Evolutionary conservation across 352 stramenopile species (phyloP), one percentile per base, ranked within the genome.

Genomic region (Phytophthora europaea): DNA sequence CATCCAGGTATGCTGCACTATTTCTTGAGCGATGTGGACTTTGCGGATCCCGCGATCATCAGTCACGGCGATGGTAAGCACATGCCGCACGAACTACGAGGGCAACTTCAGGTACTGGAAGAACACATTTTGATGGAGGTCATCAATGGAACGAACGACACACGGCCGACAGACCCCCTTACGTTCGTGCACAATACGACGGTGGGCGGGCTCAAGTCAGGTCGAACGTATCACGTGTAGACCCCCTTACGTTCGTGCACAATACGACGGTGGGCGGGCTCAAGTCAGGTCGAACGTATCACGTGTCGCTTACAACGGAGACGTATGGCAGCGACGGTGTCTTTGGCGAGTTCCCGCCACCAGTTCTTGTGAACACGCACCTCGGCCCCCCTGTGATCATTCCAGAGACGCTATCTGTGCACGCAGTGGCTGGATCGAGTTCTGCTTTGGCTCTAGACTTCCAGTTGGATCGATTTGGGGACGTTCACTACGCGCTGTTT

Each of bases 271-370:
- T 94, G 22, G 26, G 40, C 0, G 67, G 69, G 5, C 75, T 96
- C 9, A 75, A 71, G n/a, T 69, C 78, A 4, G 85, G 73, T 2
- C 82, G 70, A 13, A 93, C 81, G 5, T 96, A 96, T 55, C 87
- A 94, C 43, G 72, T 93, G n/a, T 96, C 87, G 7, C 78, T 96
- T 15, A 92, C 87, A 7, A 94, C 89, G 0, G 88, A 96, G 67
- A 94, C 87, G 0, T 68, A 74, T 10, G 61, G 55, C 0, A 94
- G 87, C 43, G 59, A 79, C 20, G 89, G 89, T 1, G 89, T 96
- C 5, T 96, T 90, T 61, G 89, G 87, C 3, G 84, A 87, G 10
- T 94, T 92, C 13, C 88, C 89, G 23, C 84, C 85, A 15, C 88
- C 89, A 34, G 79, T 94, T 12, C 73, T 94, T 15, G 84, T 94